These are phyloP conservation scores for Ustilago trichophora DNA, from an alignment of 1,284 basidiomycete genomes.

Conservation along the genomic window DNA sequence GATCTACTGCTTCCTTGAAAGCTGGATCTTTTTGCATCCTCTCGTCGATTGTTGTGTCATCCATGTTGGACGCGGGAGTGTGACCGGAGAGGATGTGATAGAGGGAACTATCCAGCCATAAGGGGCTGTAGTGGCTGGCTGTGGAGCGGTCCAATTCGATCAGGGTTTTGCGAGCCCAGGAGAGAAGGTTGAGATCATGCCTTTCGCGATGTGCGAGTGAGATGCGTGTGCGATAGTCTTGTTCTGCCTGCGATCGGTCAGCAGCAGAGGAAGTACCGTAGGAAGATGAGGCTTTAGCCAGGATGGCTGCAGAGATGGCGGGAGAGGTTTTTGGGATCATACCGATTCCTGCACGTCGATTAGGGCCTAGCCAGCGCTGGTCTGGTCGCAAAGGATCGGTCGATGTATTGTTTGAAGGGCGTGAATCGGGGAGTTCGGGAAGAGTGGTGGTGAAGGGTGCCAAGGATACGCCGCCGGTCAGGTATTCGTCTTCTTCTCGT, in stretches of 20 bases:
- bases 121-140: slow-evolving; percentile 34
- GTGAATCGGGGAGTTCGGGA: not conserved
- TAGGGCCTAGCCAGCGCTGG: slow-evolving; percentile 41
- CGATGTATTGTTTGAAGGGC: no score
- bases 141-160: slow-evolving; percentile 29
- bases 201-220: slow-evolving; percentile 19
- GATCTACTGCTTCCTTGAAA: slow-evolving; percentile 19
- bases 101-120: slow-evolving; percentile 45
- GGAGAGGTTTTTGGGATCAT: slow-evolving; percentile 17
- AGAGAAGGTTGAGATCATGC: slow-evolving; percentile 29
- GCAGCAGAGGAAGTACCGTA: not conserved
- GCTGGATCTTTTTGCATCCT: slow-evolving; percentile 15
- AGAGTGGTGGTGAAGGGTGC: not conserved
- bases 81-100: slow-evolving; percentile 20
- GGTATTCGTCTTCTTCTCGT: slow-evolving; percentile 31
- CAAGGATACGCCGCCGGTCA: slow-evolving; percentile 14
- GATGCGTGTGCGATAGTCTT: slow-evolving; percentile 30
- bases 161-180: slow-evolving; percentile 35
- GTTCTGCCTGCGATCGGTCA: slow-evolving; percentile 1
- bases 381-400: slow-evolving; percentile 41
- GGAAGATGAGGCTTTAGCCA: not conserved
- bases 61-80: not conserved
- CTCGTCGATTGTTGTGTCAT: slow-evolving; percentile 19
- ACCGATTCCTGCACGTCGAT: slow-evolving; percentile 29
- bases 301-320: slow-evolving; percentile 8